phyloP scores from a whole-genome alignment of 2,329 filamentous ascomycete genomes.

The Mollisia scopiformis region DNA sequence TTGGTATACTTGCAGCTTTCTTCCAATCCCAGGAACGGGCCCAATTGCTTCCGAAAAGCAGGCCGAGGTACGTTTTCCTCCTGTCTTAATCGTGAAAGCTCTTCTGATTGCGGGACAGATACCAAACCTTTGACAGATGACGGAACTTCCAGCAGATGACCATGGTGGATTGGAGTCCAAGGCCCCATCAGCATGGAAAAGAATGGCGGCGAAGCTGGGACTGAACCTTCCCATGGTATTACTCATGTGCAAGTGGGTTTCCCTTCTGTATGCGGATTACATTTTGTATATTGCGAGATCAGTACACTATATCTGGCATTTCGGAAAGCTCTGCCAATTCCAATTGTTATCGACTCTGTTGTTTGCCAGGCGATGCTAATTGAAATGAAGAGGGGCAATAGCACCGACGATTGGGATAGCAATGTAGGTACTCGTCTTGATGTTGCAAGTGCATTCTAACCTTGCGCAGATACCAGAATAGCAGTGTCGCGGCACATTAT shows the following conservation, averaged over 20 bases:
- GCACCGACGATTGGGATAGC: slow-evolving; percentile 9
- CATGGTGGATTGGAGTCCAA: neutral
- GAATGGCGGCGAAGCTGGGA: neutral
- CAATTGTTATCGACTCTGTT: neutral
- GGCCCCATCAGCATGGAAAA: slow-evolving; percentile 5
- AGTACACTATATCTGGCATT: no score
- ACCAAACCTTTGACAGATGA: neutral
- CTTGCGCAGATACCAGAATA: slow-evolving; percentile 4
- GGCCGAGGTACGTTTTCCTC: neutral
- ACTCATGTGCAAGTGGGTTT: slow-evolving; percentile 9
- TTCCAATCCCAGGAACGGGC: neutral
- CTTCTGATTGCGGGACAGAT: neutral
- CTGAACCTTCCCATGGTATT: slow-evolving; percentile 4
- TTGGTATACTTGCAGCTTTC: neutral
- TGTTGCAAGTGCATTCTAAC: neutral
- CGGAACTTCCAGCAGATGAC: neutral
- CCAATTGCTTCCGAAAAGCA: neutral
- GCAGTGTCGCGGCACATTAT: neutral
- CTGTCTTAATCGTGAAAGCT: neutral
- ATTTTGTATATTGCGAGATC: no score
- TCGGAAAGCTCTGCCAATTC: no score
- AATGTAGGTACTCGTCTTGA: neutral
- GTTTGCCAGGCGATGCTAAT: no score
- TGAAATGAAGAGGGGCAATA: slow-evolving; percentile 6
- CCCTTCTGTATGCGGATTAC: no score